Conservation (phyloP, 2,329 filamentous ascomycete species). For the Fusarium acutatum region DNA sequence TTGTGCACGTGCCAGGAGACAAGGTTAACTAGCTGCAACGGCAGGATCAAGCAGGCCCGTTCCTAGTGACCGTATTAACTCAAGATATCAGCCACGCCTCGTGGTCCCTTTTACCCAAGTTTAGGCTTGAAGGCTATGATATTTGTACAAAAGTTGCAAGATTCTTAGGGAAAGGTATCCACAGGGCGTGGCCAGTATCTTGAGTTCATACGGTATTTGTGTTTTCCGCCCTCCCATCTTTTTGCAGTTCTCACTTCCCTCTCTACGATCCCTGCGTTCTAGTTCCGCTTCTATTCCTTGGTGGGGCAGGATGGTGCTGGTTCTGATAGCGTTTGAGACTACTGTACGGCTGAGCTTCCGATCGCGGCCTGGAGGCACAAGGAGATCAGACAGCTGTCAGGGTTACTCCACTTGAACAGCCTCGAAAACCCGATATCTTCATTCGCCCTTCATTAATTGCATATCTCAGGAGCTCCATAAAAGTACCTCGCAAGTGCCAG, state of each 20-base stretch:
- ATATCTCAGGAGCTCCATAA: background rate
- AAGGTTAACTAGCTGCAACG: background rate
- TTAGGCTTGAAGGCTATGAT: background rate
- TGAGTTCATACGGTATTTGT: background rate
- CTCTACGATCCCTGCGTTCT: background rate
- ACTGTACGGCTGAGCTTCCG: background rate
- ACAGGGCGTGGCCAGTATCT: background rate
- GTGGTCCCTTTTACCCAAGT: too few relatives aligned
- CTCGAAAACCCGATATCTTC: background rate
- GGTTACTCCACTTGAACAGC: background rate
- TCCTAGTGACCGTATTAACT: background rate
- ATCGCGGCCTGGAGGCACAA: background rate
- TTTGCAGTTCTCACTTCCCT: background rate
- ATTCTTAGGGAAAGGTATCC: background rate
- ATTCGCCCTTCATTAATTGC: background rate
- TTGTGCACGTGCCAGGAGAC: background rate
- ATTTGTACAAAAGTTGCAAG: background rate
- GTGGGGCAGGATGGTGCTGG: background rate
- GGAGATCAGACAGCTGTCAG: background rate
- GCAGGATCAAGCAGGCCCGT: background rate
- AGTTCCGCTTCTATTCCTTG: too few relatives aligned
- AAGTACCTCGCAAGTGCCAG: background rate
- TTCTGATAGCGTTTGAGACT: background rate
- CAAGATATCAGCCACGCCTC: background rate
- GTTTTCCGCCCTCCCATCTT: rapidly evolving